Evolutionary conservation across 2,329 filamentous ascomycete species (phyloP).

Genomic region (Arachnopeziza araneosa): DNA sequence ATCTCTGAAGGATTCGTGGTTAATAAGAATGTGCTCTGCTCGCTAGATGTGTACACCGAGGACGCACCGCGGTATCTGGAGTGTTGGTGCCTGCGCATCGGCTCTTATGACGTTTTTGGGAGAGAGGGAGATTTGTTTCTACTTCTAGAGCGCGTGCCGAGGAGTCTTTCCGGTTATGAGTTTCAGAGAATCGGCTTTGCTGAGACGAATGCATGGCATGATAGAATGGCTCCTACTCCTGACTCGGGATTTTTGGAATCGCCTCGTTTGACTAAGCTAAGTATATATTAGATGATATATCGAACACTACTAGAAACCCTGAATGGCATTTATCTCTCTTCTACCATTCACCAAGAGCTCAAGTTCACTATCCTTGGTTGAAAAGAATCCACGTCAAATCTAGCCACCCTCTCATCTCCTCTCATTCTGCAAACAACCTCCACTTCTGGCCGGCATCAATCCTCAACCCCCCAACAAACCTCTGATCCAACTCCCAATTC

Average conservation of each 20-base stretch:
- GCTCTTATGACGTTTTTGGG: neutral
- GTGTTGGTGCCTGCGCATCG: neutral
- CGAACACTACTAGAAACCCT: too few species aligned
- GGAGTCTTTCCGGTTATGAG: neutral
- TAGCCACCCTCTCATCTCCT: neutral
- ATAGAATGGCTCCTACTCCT: neutral
- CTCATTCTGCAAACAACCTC: neutral
- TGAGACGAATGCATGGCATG: neutral
- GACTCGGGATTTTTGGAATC: neutral
- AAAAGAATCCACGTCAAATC: too few species aligned
- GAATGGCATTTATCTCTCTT: too few species aligned
- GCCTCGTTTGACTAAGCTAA: neutral
- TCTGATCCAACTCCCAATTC: neutral
- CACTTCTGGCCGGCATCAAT: neutral
- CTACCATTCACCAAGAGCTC: too few species aligned
- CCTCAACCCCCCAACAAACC: neutral
- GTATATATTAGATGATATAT: neutral
- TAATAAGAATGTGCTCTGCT: neutral
- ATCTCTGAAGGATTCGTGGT: neutral
- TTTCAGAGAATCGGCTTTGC: neutral
- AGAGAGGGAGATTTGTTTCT: neutral
- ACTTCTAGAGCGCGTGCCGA: neutral
- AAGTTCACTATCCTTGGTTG: too few species aligned
- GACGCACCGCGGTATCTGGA: neutral
- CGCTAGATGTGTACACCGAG: neutral